Evolutionary conservation across 768 basidiomycete species (phyloP).

Genomic region (Lactifluus hygrophoroides): DNA sequence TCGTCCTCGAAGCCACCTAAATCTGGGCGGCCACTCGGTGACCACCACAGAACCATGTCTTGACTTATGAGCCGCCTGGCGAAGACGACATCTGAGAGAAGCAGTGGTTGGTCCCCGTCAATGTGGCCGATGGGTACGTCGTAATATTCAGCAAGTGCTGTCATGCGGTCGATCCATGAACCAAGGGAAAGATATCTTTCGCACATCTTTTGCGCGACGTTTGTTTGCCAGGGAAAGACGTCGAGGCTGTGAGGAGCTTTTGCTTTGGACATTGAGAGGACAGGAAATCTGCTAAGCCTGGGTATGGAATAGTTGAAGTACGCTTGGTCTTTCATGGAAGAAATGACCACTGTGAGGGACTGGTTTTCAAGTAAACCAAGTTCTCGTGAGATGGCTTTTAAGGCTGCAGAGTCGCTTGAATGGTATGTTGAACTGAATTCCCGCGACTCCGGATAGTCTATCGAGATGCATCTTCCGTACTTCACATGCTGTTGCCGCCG

Average conservation of each 20-base stretch:
- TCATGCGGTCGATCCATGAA: slow-evolving; percentile 68
- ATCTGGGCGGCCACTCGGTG: slow-evolving; percentile 79
- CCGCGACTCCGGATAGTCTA: slow-evolving; percentile 55
- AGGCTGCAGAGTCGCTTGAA: slow-evolving; percentile 63
- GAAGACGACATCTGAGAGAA: slow-evolving; percentile 84
- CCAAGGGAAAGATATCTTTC: slow-evolving; percentile 73
- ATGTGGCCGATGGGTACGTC: slow-evolving; percentile 91
- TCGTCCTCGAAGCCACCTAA: slow-evolving; percentile 92
- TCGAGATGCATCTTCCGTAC: slow-evolving; percentile 36
- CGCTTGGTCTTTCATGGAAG: slow-evolving; percentile 72
- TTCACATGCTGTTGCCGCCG: slow-evolving; percentile 40
- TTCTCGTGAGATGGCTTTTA: slow-evolving; percentile 84
- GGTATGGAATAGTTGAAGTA: slow-evolving; percentile 73
- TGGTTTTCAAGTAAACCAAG: slow-evolving; percentile 67
- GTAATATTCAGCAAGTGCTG: slow-evolving; percentile 80
- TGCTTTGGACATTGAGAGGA: slow-evolving; percentile 80
- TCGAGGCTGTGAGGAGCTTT: slow-evolving; percentile 66
- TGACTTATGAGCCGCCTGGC: slow-evolving; percentile 80
- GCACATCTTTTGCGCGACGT: slow-evolving; percentile 77
- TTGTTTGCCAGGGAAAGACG: slow-evolving; percentile 82
- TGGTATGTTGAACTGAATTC: slow-evolving; percentile 71
- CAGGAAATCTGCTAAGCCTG: slow-evolving; percentile 75
- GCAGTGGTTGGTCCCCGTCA: slow-evolving; percentile 82
- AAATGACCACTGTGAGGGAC: slow-evolving; percentile 70
- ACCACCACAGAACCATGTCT: slow-evolving; percentile 97